A percentile compares a stretch with the other conserved stretches of the same genome.
Evolutionary conservation across 257 asterid genomes (phyloP).

Genomic region (Fraxinus anomala): DNA sequence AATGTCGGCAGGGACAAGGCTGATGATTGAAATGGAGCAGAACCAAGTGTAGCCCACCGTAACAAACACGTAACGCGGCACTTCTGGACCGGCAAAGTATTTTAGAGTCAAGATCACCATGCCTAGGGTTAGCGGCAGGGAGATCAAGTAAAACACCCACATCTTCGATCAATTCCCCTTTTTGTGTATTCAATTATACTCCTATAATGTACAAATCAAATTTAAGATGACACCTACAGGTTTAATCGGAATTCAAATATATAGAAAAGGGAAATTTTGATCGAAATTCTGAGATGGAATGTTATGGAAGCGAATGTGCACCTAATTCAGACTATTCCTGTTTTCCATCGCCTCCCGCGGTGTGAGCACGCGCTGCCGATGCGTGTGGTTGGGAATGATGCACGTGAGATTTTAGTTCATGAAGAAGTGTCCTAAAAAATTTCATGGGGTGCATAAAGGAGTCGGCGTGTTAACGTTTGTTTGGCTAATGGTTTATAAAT

Average conservation of each 20-base stretch:
- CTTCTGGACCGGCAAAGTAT: slow-evolving; percentile 92
- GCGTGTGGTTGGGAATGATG: neutral
- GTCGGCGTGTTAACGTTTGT: no score
- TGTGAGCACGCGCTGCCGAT: neutral
- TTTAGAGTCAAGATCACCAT: slow-evolving; percentile 80
- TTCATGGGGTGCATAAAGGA: no score
- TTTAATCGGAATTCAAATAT: neutral
- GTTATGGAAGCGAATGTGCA: neutral
- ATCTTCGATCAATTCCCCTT: slow-evolving; percentile 39
- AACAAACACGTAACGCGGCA: slow-evolving; percentile 79
- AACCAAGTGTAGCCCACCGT: slow-evolving; percentile 99
- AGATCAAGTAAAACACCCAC: slow-evolving; percentile 99
- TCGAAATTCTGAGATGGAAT: neutral
- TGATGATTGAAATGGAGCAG: slow-evolving; percentile 90
- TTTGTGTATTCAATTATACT: neutral
- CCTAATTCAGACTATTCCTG: neutral
- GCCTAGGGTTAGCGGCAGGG: slow-evolving; percentile 90
- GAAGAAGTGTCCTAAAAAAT: no score
- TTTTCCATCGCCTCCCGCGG: neutral
- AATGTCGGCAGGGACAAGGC: slow-evolving; percentile 98
- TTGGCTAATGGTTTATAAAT: no score
- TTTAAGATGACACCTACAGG: neutral
- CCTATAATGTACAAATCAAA: neutral
- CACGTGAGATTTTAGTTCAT: no score
- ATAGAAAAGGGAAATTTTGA: neutral